Conservation (phyloP, 352 stramenopile genomes). For the Globisporangium acanthophoron region DNA sequence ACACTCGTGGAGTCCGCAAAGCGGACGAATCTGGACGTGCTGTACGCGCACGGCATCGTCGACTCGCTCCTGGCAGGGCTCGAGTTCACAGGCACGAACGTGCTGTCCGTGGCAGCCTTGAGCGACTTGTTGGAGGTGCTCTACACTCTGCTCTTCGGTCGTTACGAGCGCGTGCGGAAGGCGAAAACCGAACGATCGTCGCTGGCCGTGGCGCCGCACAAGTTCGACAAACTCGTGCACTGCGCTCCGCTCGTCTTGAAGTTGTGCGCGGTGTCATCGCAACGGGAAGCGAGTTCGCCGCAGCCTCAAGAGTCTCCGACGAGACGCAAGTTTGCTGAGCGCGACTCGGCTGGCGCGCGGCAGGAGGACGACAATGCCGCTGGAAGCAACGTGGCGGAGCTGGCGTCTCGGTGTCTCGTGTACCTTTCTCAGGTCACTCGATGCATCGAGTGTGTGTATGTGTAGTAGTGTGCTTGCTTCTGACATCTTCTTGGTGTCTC, state of each 20-base stretch:
- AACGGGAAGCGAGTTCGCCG: slow-evolving; percentile 3
- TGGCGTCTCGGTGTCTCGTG: slow-evolving; percentile 51
- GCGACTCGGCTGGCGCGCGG: background rate
- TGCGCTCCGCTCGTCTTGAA: slow-evolving; percentile 29
- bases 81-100: slow-evolving; percentile 16
- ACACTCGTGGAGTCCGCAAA: slow-evolving; percentile 19
- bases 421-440: slow-evolving; percentile 50
- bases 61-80: slow-evolving; percentile 20
- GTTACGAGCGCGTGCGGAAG: slow-evolving; percentile 22
- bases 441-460: background rate
- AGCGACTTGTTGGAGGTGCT: slow-evolving; percentile 29
- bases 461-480: background rate
- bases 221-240: slow-evolving; percentile 22
- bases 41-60: slow-evolving; percentile 30
- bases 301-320: slow-evolving; percentile 13
- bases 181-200: slow-evolving; percentile 10
- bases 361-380: background rate
- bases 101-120: slow-evolving; percentile 9
- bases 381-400: slow-evolving; percentile 21
- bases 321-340: background rate
- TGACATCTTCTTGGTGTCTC: background rate
- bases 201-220: slow-evolving; percentile 3
- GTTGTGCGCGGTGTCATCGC: slow-evolving; percentile 21
- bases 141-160: slow-evolving; percentile 28
- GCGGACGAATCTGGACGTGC: slow-evolving; percentile 10